phyloP scores from a whole-genome alignment of 83 land plant genomes.

The Thuja plicata region DNA sequence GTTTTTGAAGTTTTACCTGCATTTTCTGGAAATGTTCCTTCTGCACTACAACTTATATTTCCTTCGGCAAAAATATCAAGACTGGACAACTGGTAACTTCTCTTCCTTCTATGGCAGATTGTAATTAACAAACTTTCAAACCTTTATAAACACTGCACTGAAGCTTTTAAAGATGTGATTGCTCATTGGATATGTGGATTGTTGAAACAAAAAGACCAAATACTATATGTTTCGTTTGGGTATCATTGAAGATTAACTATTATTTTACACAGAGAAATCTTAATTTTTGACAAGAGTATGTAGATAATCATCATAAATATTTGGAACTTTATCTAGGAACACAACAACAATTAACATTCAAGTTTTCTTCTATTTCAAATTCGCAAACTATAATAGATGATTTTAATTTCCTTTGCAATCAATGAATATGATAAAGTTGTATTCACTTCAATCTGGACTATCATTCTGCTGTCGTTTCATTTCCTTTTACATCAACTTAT shows the following conservation, averaged over 20 bases:
- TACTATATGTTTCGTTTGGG: not conserved
- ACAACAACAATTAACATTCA: not conserved
- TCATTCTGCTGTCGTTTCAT: not conserved
- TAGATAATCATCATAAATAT: not conserved
- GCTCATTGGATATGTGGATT: not conserved
- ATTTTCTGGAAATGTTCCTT: slow-evolving; percentile 75
- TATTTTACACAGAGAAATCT: not conserved
- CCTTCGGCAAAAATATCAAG: slow-evolving; percentile 65
- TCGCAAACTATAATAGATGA: not conserved
- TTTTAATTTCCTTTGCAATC: not conserved
- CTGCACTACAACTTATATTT: slow-evolving; percentile 34
- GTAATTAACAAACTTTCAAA: not conserved
- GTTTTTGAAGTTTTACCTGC: slow-evolving; percentile 66
- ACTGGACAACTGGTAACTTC: slow-evolving; percentile 55
- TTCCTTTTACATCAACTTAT: not conserved
- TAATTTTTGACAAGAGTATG: not conserved
- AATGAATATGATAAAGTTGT: not conserved
- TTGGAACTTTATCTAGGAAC: not conserved
- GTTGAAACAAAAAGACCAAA: not conserved
- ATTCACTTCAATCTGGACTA: not conserved
- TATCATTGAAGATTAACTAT: not conserved
- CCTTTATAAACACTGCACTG: not conserved
- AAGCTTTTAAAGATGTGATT: not conserved
- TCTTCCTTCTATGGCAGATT: not conserved
- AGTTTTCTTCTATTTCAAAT: not conserved